Evolutionary conservation across 768 basidiomycete species (phyloP), one percentile per base, ranked within the genome.

Genomic region (Mycena indigotica): DNA sequence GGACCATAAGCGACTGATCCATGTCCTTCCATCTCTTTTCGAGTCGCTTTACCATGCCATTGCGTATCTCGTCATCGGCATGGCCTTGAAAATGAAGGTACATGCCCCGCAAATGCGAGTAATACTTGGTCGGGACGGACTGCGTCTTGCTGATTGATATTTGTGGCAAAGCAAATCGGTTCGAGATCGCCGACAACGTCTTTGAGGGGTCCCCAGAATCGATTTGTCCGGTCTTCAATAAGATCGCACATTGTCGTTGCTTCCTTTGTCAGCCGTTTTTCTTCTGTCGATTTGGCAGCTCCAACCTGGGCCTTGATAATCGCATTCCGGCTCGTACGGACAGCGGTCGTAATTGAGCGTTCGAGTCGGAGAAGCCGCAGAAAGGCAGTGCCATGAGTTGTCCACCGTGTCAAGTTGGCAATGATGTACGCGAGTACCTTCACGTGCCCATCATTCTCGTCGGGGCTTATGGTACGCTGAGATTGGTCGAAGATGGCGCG

Each of bases 371-470:
- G 29, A 15, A 64, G 46, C 0, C 59, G 58, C 21, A 32, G 19
- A 30, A 55, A 64, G 0, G 62, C 59, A n/a, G 56, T 25, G 29
- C 16, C 56, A 39, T 64, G 62, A 2, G 62, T 58, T 1, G 63
- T 64, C 63, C 63, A 64, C 13, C 60, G 60, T 1, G 63, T 62
- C 35, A 64, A 49, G 29, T 64, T 64, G 2, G 63, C 60, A 3
- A 56, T 46, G 8, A 64, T 23, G 30, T 61, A 61, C 2, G 48
- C 48, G 5, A 64, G 59, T 17, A 64, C 50, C 5, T 38, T 19
- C 3, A 32, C 50, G 1, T 29, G 26, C 1, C 51, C 50, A 3
- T 13, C 19, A 28, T 48, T 48, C 16, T 41, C 44, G 25, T 61
- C 56, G 12, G 2, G 23, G 48, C 60, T 61, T 25, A 58, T 50